Evolutionary conservation across 2,329 filamentous ascomycete genomes (phyloP).

Genomic region (Sporothrix pseudoabietina): DNA sequence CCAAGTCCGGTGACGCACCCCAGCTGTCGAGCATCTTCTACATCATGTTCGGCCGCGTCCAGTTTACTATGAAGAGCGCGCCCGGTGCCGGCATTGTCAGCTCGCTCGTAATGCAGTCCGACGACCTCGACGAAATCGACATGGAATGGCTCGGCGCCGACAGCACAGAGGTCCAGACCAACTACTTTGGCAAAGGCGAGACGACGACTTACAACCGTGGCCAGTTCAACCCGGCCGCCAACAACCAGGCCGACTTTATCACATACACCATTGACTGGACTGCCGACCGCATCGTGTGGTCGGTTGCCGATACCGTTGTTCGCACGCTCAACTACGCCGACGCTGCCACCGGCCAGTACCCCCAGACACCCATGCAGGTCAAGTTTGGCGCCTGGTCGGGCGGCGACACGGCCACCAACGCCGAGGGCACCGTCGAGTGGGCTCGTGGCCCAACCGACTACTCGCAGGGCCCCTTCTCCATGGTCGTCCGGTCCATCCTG

Average conservation of each 20-base stretch:
- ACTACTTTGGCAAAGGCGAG: slow-evolving; percentile 94
- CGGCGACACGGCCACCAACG: slow-evolving; percentile 74
- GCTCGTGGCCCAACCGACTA: slow-evolving; percentile 86
- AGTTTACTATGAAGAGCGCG: slow-evolving; percentile 81
- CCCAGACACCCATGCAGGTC: slow-evolving; percentile 93
- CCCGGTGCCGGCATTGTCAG: slow-evolving; percentile 91
- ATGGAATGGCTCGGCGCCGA: slow-evolving; percentile 92
- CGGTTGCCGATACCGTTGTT: slow-evolving; percentile 74
- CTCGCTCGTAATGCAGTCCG: slow-evolving; percentile 86
- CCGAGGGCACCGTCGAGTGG: slow-evolving; percentile 84
- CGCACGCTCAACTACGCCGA: slow-evolving; percentile 71
- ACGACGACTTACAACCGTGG: slow-evolving; percentile 86
- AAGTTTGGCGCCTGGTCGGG: slow-evolving; percentile 92
- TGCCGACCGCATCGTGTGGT: slow-evolving; percentile 79
- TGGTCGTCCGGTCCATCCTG: slow-evolving; percentile 75
- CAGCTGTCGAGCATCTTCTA: slow-evolving; percentile 90
- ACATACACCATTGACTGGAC: slow-evolving; percentile 96
- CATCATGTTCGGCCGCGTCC: slow-evolving; percentile 97
- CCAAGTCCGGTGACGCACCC: slow-evolving; percentile 77
- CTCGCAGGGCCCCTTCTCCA: slow-evolving; percentile 77
- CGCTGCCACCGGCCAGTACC: slow-evolving; percentile 74
- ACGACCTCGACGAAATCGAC: slow-evolving; percentile 93
- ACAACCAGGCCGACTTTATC: slow-evolving; percentile 74
- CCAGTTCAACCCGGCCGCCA: slow-evolving; percentile 69
- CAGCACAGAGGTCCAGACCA: slow-evolving; percentile 79